phyloP scores from a whole-genome alignment of 2,329 filamentous ascomycete genomes.

The Hypomyces perniciosus region DNA sequence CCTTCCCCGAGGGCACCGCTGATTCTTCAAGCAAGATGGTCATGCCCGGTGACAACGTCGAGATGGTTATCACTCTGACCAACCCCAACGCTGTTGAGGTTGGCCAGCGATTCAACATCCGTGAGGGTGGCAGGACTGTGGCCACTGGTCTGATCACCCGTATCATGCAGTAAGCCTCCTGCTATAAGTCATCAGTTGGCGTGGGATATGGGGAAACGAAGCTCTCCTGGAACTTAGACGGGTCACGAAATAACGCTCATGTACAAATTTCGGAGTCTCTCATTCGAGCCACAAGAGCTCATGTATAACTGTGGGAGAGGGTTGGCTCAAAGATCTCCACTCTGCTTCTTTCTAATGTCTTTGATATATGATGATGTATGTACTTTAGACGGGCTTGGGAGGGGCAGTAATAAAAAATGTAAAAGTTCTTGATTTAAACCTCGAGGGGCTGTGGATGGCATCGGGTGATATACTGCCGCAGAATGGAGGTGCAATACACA shows the following conservation, averaged over 20 bases:
- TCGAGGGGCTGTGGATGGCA: background rate
- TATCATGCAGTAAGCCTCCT: slow-evolving; percentile 50
- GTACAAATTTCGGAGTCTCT: slow-evolving; percentile 9
- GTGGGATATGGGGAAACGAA: slow-evolving; percentile 11
- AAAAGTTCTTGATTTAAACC: slow-evolving; percentile 1
- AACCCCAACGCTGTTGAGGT: slow-evolving; percentile 81
- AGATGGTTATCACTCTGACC: slow-evolving; percentile 87
- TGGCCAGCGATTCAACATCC: slow-evolving; percentile 95
- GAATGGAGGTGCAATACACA: background rate
- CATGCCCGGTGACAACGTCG: slow-evolving; percentile 98
- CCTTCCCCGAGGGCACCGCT: slow-evolving; percentile 79
- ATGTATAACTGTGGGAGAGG: slow-evolving; percentile 31
- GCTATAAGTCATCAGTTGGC: slow-evolving; percentile 3
- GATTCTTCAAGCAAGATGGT: slow-evolving; percentile 71
- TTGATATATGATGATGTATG: slow-evolving; percentile 23
- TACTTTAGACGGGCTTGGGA: slow-evolving; percentile 28
- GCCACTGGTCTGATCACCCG: slow-evolving; percentile 78
- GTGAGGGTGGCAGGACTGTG: slow-evolving; percentile 89
- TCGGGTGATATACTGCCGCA: slow-evolving; percentile 5
- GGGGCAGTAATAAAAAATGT: slow-evolving; percentile 10
- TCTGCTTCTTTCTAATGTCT: slow-evolving; percentile 36
- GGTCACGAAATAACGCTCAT: slow-evolving; percentile 1
- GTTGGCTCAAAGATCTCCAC: slow-evolving; percentile 34
- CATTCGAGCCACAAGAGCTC: slow-evolving; percentile 26
- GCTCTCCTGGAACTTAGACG: slow-evolving; percentile 1